phyloP scores from a whole-genome alignment of 768 basidiomycete genomes.

The Lenzites betulinus region DNA sequence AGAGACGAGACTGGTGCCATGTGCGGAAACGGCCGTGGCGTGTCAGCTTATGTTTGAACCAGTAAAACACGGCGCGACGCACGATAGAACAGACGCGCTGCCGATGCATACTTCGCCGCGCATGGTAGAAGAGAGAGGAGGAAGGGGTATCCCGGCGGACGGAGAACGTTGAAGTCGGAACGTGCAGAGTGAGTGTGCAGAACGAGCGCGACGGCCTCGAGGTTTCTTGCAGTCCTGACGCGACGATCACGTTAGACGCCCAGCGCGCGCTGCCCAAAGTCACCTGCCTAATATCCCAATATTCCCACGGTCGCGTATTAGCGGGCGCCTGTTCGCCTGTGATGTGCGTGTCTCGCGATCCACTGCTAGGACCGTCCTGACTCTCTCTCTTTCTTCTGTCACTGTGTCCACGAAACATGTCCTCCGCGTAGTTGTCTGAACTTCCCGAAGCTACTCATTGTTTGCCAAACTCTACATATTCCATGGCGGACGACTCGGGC shows the following conservation, averaged over 20 bases:
- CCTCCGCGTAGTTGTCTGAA: too few relatives aligned
- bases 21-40: too few relatives aligned
- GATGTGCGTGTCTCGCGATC: conserved; percentile 8
- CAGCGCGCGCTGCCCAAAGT: conserved; percentile 2
- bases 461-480: background rate
- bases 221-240: conserved; percentile 19
- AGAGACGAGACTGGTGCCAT: conserved; percentile 44
- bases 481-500: conserved; percentile 10
- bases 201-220: conserved; percentile 20
- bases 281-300: background rate
- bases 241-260: conserved; percentile 1
- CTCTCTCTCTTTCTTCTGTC: too few relatives aligned
- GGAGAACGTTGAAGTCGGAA: background rate
- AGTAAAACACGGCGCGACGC: conserved; percentile 31
- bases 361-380: too few relatives aligned
- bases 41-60: conserved; percentile 2
- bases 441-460: too few relatives aligned
- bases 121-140: conserved; percentile 40
- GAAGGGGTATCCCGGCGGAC: conserved; percentile 18
- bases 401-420: too few relatives aligned
- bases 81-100: conserved; percentile 73
- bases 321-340: conserved; percentile 1
- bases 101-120: conserved; percentile 79
- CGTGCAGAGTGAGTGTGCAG: too few relatives aligned
- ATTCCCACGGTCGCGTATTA: conserved; percentile 12